These are phyloP conservation scores for Umbelopsis sp. DNA, from an alignment of 192 early-diverging fungal species.

Conservation along the genomic window DNA sequence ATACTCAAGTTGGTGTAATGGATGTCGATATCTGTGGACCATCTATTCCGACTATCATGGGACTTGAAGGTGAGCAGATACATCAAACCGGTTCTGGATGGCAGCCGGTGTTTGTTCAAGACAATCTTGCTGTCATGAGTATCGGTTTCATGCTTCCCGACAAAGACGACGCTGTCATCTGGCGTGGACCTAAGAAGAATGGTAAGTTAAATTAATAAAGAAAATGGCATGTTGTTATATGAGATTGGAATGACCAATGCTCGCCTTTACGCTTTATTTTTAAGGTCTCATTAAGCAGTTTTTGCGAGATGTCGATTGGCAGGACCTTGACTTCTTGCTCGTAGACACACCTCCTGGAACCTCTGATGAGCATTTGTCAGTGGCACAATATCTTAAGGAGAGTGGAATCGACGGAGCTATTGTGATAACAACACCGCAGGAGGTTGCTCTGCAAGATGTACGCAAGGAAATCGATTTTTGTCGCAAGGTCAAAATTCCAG, in stretches of 20 bases:
- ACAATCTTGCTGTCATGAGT: conserved; percentile 85
- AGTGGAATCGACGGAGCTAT: conserved; percentile 86
- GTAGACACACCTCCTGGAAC: conserved; percentile 98
- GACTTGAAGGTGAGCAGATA: conserved; percentile 76
- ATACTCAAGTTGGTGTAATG: conserved; percentile 75
- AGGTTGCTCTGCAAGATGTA: conserved; percentile 87
- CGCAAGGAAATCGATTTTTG: conserved; percentile 98
- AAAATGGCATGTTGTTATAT: neutral
- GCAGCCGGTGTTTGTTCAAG: conserved; percentile 77
- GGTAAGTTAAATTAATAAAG: conserved; percentile 37
- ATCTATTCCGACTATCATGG: conserved; percentile 92
- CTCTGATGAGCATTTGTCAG: conserved; percentile 93
- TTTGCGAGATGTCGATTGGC: conserved; percentile 94
- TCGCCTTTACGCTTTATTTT: neutral
- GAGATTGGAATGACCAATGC: neutral
- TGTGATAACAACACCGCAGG: conserved; percentile 94
- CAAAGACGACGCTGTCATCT: conserved; percentile 91
- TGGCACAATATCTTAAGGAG: conserved; percentile 76
- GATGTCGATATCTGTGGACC: conserved; percentile 98
- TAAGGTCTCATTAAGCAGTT: conserved; percentile 92
- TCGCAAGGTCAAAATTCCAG: conserved; percentile 81
- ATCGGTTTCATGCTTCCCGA: conserved; percentile 91
- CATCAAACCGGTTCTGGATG: conserved; percentile 84
- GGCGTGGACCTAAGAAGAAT: conserved; percentile 94
- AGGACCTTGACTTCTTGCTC: conserved; percentile 84